Percentiles rank a stretch among this genome's conserved stretches.
These are phyloP conservation scores for Platanthera guangdongensis DNA, from an alignment of 106 monocot genomes.

Conservation along the genomic window DNA sequence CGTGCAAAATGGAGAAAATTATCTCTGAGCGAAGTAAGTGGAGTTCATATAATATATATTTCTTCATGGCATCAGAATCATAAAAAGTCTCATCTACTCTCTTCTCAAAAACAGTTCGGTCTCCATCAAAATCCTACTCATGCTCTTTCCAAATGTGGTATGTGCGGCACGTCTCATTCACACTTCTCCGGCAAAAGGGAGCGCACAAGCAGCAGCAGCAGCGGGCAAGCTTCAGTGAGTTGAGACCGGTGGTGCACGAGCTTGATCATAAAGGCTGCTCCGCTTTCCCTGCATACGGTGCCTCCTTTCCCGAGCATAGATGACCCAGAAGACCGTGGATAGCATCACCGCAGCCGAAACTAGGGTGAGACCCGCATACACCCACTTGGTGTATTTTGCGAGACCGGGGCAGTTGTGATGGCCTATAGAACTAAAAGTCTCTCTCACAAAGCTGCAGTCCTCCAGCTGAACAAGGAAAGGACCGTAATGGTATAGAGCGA, in stretches of 20 bases:
- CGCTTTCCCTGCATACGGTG: slow-evolving; percentile 46
- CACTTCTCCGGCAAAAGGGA: too few relatives aligned
- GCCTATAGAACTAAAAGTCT: slow-evolving; percentile 53
- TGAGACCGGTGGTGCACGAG: background rate
- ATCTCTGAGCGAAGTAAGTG: too few relatives aligned
- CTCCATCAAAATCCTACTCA: too few relatives aligned
- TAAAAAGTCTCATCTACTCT: too few relatives aligned
- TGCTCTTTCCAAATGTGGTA: too few relatives aligned
- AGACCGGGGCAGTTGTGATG: slow-evolving; percentile 64
- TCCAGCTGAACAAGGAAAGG: slow-evolving; percentile 67
- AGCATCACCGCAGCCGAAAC: slow-evolving; percentile 75
- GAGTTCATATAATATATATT: too few relatives aligned
- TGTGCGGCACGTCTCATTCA: too few relatives aligned
- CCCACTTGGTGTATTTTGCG: slow-evolving; percentile 36
- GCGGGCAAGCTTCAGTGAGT: too few relatives aligned
- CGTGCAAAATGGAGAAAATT: too few relatives aligned
- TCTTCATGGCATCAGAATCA: too few relatives aligned
- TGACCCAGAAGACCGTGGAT: slow-evolving; percentile 79
- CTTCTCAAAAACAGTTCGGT: too few relatives aligned
- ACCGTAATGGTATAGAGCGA: slow-evolving; percentile 50
- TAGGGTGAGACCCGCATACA: slow-evolving; percentile 52
- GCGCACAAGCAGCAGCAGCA: too few relatives aligned
- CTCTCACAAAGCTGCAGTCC: slow-evolving; percentile 74
- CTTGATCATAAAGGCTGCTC: background rate
- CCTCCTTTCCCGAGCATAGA: slow-evolving; percentile 63